Evolutionary conservation across 148 eudicot genomes (phyloP).

Genomic region (Vaccinium corymbosum): DNA sequence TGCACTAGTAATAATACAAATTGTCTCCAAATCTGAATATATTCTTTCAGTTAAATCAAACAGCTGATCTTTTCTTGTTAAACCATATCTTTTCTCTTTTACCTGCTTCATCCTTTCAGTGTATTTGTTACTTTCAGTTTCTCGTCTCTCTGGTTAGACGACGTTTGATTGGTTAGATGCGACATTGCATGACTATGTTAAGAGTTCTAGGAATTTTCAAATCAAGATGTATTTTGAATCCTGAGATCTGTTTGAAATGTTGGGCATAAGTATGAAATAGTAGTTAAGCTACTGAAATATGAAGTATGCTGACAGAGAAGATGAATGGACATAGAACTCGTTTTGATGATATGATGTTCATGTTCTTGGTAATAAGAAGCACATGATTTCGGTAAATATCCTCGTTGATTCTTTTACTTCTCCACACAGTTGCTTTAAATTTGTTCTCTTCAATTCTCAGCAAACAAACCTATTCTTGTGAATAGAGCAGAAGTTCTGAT

Average conservation of each 20-base stretch:
- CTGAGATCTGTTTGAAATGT: not conserved
- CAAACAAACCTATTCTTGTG: not conserved
- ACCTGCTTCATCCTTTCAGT: not conserved
- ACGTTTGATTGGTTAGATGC: not conserved
- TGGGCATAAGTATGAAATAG: not conserved
- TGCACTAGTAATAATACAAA: not conserved
- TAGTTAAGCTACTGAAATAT: not conserved
- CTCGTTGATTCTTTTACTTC: not conserved
- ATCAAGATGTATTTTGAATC: not conserved
- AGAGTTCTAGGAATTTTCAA: not conserved
- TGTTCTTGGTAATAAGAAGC: not conserved
- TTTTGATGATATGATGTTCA: not conserved
- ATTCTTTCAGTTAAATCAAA: not conserved
- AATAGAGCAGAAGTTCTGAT: not conserved
- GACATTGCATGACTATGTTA: not conserved
- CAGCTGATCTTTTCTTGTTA: not conserved
- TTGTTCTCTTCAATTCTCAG: not conserved
- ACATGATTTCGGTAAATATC: not conserved
- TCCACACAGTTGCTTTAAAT: not conserved
- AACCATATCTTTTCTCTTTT: not conserved
- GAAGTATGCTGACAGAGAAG: not conserved
- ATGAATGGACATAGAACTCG: not conserved
- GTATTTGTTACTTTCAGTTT: not conserved
- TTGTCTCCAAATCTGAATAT: not conserved
- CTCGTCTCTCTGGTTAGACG: not conserved